phyloP scores from a whole-genome alignment of 768 basidiomycete species.

The Tephrocybe sp. region DNA sequence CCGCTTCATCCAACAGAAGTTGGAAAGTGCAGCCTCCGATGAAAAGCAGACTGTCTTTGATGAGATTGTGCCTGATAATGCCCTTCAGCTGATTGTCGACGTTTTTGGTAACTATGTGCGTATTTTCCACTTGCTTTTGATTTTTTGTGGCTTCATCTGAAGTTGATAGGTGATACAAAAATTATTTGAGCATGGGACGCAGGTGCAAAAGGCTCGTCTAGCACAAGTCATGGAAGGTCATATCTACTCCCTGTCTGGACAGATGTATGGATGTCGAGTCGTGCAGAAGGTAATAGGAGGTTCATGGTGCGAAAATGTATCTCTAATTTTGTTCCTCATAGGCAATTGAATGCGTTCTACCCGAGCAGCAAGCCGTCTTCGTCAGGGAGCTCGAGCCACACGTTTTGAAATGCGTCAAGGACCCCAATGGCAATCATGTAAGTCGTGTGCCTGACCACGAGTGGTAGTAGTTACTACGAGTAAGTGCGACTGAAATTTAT shows the following conservation, averaged over 20 bases:
- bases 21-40: conserved; percentile 74
- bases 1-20: conserved; percentile 91
- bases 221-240: conserved; percentile 76
- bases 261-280: conserved; percentile 97
- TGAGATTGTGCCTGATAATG: conserved; percentile 80
- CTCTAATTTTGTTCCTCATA: conserved; percentile 29
- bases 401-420: conserved; percentile 84
- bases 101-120: conserved; percentile 96
- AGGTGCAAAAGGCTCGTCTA: conserved; percentile 69
- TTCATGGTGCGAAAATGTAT: neutral
- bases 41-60: conserved; percentile 81
- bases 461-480: too few species aligned
- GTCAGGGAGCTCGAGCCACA: conserved; percentile 79
- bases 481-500: too few species aligned
- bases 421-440: conserved; percentile 95
- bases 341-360: conserved; percentile 81
- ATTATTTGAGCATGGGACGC: conserved; percentile 84
- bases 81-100: conserved; percentile 80
- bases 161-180: conserved; percentile 83
- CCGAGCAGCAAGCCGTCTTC: conserved; percentile 75
- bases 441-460: conserved; percentile 21
- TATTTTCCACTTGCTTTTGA: too few species aligned
- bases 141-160: neutral
- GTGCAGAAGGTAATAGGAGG: conserved; percentile 74
- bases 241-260: conserved; percentile 72